Conservation (phyloP, 768 basidiomycete genomes). For the Suillus ampliporus region DNA sequence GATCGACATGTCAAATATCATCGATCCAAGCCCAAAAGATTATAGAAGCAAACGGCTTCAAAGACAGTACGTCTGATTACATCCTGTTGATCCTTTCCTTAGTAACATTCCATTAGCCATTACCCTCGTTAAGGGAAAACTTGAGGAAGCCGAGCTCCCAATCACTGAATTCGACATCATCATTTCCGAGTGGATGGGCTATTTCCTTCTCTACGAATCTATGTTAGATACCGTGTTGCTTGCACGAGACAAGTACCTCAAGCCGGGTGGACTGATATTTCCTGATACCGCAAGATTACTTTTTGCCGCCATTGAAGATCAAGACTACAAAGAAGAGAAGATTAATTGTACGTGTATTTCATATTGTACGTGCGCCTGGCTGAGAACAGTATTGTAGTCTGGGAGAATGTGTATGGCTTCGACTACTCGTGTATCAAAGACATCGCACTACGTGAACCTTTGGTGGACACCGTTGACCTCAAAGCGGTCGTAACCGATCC, state of each 20-base stretch:
- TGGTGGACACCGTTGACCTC: conserved; percentile 98
- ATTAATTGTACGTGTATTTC: conserved; percentile 79
- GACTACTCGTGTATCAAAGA: conserved; percentile 99
- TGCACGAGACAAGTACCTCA: conserved; percentile 96
- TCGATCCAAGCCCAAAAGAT: conserved; percentile 99
- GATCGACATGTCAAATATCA: conserved; percentile 99
- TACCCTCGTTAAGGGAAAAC: conserved; percentile 96
- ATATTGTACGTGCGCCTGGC: not conserved
- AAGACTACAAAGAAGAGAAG: conserved; percentile 99
- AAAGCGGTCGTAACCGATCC: conserved; percentile 96
- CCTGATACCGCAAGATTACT: conserved; percentile 93
- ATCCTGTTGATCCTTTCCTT: conserved; percentile 3
- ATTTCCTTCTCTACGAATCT: conserved; percentile 98
- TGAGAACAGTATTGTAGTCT: conserved; percentile 62
- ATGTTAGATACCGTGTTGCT: conserved; percentile 99
- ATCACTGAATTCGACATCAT: conserved; percentile 96
- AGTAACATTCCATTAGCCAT: conserved; percentile 60
- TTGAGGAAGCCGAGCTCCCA: conserved; percentile 90
- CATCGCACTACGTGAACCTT: conserved; percentile 93
- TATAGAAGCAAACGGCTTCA: conserved; percentile 94
- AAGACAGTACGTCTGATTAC: conserved; percentile 73
- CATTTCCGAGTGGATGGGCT: conserved; percentile 99
- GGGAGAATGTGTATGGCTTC: conserved; percentile 99
- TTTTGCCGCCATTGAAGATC: conserved; percentile 97
- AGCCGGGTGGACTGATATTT: conserved; percentile 89